Evolutionary conservation across 2,329 filamentous ascomycete species (phyloP).

Genomic region (Trichoderma sp.): DNA sequence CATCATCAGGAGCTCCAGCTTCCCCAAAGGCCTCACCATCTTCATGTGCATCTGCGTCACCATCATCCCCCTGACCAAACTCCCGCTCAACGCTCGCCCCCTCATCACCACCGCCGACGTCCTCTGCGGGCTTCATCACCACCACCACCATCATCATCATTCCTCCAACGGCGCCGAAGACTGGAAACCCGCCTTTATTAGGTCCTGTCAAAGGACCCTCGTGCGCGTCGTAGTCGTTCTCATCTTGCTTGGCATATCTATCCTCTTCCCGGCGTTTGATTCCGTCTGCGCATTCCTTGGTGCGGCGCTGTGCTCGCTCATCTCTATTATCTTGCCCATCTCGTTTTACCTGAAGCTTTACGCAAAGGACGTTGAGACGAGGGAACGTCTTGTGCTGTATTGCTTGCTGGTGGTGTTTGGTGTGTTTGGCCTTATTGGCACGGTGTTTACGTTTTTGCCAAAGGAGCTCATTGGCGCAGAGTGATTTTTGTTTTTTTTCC

Average conservation of each 20-base stretch:
- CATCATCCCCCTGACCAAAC: slow-evolving; percentile 92
- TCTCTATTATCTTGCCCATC: slow-evolving; percentile 87
- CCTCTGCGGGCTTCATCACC: slow-evolving; percentile 68
- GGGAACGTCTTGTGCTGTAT: slow-evolving; percentile 69
- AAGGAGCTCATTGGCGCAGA: slow-evolving; percentile 66
- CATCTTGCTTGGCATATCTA: slow-evolving; percentile 74
- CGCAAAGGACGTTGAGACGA: slow-evolving; percentile 63
- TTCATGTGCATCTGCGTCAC: slow-evolving; percentile 84
- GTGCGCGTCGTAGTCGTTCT: slow-evolving; percentile 68
- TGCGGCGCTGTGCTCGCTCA: slow-evolving; percentile 86
- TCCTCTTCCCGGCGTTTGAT: slow-evolving; percentile 74
- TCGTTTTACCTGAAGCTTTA: slow-evolving; percentile 92
- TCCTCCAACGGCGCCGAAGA: slow-evolving; percentile 43
- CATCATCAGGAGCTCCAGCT: slow-evolving; percentile 72
- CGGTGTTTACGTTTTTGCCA: slow-evolving; percentile 84
- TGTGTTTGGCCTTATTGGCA: slow-evolving; percentile 72
- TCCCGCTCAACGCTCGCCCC: slow-evolving; percentile 86
- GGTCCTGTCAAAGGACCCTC: slow-evolving; percentile 50
- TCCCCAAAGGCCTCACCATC: slow-evolving; percentile 72
- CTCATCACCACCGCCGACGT: slow-evolving; percentile 86
- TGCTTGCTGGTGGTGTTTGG: slow-evolving; percentile 68
- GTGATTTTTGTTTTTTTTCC: neutral
- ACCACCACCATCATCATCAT: slow-evolving; percentile 33
- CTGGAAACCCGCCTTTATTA: slow-evolving; percentile 45
- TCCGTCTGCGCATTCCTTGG: slow-evolving; percentile 91